Base-by-base conservation (phyloP, 495 filamentous ascomycete species). In the Aspergillus coremiiformis region DNA sequence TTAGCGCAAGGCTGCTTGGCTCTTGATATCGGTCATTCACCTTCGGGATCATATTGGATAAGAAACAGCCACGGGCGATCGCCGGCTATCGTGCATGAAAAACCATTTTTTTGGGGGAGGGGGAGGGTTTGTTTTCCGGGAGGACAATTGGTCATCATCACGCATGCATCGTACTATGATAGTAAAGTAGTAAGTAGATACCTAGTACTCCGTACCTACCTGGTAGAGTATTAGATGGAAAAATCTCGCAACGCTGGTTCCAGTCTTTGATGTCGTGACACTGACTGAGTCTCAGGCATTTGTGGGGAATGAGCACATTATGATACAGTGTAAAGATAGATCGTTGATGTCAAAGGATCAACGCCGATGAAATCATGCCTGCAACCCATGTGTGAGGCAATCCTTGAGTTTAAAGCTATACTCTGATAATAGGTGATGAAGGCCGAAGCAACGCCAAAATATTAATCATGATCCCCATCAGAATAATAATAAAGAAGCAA, bases 401-500 rank as follows among this genome's bases (percentile, higher is more conserved):
- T n/a, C n/a, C n/a, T n/a, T n/a, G n/a, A n/a, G n/a, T n/a, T n/a
- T n/a, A n/a, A n/a, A n/a, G n/a, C n/a, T n/a, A n/a, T n/a, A n/a
- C n/a, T n/a, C n/a, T n/a, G n/a, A n/a, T n/a, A n/a, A n/a, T n/a
- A n/a, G n/a, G n/a, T n/a, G n/a, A n/a, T n/a, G n/a, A n/a, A n/a
- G n/a, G n/a, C n/a, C n/a, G n/a, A n/a, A 22, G 27, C 44, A 21
- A 41, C 9, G 37, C 37, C 8, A 47, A 7, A 15, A 17, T 47
- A 47, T 19, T 12, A 29, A 15, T 26, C 44, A 30, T 29, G 17
- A 29, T 41, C 37, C n/a, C 19, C 33, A 35, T 42, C 32, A 17
- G n/a, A 43, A 51, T 44, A 43, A 51, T 44, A 51, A 54, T 35
- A 52, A 52, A 24, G 44, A 47, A 53, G 51, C 53, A 42, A 29